Evolutionary conservation across 2,329 filamentous ascomycete genomes (phyloP), one percentile per base, ranked within the genome.

Genomic region (Sclerotinia subarctica): DNA sequence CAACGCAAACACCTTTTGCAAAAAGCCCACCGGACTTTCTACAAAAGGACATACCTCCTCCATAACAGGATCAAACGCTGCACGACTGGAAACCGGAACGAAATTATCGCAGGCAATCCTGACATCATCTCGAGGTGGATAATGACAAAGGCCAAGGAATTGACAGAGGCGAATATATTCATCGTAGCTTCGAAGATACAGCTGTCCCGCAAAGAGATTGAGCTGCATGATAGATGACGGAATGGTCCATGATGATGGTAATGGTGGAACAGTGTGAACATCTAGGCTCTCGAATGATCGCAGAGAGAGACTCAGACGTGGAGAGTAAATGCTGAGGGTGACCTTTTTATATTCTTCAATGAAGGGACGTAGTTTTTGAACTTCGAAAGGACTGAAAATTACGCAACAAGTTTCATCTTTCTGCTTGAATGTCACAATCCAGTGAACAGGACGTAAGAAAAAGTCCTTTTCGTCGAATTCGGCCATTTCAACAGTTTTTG

Each of bases 171-270:
- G 74, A 0, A 75, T 70, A 70, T 92, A 93, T 65, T 90, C 83
- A 0, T 78, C 68, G 54, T 81, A 85, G 0, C 80, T 82, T 0
- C 74, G 76, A 13, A 92, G 79, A 71, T 92, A 92, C 0, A 92
- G 80, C 66, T 90, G 87, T 0, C 90, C 90, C 0, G 90, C 81
- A 66, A 93, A 92, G 0, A 92, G 77, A 54, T 90, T 89, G 0
- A 92, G 80, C 67, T 86, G 80, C 0, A 80, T 77, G 0, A 78
- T 75, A 17, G 0, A 64, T n/a, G 0, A 17, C 35, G 72, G 75
- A 17, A 71, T 73, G 5, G 76, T 67, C 10, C 58, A 69, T 26
- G 72, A 70, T 0, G 1, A 8, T 2, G 70, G 68, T 0, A 75
- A 51, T 0, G 54, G 49, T 0, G 81, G 80, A 1, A 82, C 67